Percentiles rank a stretch among this genome's conserved stretches.
These are phyloP conservation scores for Polychaeton citri DNA, from an alignment of 2,329 filamentous ascomycete genomes.

Conservation along the genomic window DNA sequence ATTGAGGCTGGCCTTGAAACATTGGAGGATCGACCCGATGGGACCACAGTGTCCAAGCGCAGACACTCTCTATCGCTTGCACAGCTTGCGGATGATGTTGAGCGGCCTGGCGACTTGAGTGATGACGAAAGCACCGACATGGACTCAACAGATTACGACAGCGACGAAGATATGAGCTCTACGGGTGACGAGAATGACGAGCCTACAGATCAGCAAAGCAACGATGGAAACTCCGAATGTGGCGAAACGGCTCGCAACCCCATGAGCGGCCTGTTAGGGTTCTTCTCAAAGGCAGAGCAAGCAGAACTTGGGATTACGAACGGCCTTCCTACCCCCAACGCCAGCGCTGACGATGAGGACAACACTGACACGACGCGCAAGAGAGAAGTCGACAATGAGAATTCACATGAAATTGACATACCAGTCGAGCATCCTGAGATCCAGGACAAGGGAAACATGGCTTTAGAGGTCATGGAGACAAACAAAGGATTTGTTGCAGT, in stretches of 20 bases:
- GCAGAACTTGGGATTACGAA: conserved; percentile 5
- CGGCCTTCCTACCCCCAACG: conserved; percentile 1
- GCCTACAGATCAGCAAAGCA: conserved; percentile 7
- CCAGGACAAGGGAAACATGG: background rate
- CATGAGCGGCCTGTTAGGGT: conserved; percentile 9
- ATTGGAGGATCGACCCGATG: conserved; percentile 22
- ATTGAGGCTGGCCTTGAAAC: conserved; percentile 10
- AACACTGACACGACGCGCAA: background rate
- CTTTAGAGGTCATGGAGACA: background rate
- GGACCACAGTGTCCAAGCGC: background rate
- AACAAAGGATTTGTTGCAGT: background rate
- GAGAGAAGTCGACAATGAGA: background rate
- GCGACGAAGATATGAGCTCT: conserved; percentile 23
- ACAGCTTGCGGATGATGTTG: conserved; percentile 26
- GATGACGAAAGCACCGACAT: conserved; percentile 26
- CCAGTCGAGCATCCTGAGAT: background rate
- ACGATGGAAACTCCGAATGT: conserved; percentile 22
- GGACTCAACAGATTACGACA: conserved; percentile 21
- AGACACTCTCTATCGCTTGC: background rate
- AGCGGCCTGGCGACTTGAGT: conserved; percentile 18
- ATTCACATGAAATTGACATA: background rate
- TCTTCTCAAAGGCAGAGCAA: conserved; percentile 26
- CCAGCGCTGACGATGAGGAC: background rate
- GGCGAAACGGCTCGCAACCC: conserved; percentile 2
- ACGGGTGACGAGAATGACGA: conserved; percentile 21